Evolutionary conservation across 768 basidiomycete genomes (phyloP), one percentile per base, ranked within the genome.

Genomic region (Kockovaella imperatae): DNA sequence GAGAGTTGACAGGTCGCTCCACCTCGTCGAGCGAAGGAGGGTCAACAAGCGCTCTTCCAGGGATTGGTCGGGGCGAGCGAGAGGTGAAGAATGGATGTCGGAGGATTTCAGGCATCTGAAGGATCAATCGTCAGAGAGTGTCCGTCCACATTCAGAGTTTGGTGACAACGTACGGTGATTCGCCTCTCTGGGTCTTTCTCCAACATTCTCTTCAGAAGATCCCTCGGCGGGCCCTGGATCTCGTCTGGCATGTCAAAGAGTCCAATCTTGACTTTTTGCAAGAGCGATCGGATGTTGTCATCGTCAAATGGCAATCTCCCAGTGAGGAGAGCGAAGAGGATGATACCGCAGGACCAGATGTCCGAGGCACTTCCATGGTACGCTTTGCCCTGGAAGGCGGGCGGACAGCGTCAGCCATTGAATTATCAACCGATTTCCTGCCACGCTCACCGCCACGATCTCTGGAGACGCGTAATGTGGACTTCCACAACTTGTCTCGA

Each of bases 261-360:
- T 17, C 85, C 89, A 14, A 75, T 57, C 54, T 81, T 81, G 54
- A 97, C 85, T 70, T 86, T 87, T 55, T 83, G 79, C 31, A 93
- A 77, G n/a, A 97, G 75, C 10, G 77, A 73, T 2, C 78, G 76
- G 40, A 84, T 76, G 62, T 91, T 83, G 56, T 90, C 86, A 65
- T 91, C 84, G 67, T 96, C 89, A 62, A 96, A 96, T 1, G 91
- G 91, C n/a, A 95, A 76, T 35, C 79, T 77, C 5, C 89, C 88
- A 3, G 81, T 80, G 31, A 96, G 76, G n/a, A 97, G 75, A 17
- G 88, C 87, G 59, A 81, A 88, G 47, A 97, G 78, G 56, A 93
- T 89, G 64, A 97, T 81, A 47, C 91, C 91, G 62, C 90, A 91
- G 32, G 89, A 93, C 91, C 91, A 96, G 66, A 91, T 87, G 72